Percentiles rank a stretch among this genome's conserved stretches.
These are phyloP conservation scores for Gracilaria vermiculophylla DNA, from an alignment of 23 red algal genomes.

Conservation along the genomic window DNA sequence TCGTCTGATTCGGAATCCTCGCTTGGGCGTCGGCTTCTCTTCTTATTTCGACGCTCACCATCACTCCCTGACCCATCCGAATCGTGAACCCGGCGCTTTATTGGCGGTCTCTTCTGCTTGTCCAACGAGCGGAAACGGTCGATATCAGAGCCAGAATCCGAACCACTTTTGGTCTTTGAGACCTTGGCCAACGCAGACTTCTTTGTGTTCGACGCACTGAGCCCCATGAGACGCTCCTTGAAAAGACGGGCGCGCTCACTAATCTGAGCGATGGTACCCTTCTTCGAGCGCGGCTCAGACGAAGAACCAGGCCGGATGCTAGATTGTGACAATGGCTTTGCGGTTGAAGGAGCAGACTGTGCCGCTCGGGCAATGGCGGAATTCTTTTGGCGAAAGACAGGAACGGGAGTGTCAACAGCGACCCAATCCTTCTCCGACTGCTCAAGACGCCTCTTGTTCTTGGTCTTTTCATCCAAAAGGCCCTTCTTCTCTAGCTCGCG, in stretches of 20 bases:
- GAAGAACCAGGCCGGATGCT: neutral
- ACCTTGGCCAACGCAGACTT: neutral
- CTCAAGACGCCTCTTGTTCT: constrained; percentile 10
- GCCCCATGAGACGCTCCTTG: constrained; percentile 14
- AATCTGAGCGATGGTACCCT: neutral
- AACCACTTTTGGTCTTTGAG: neutral
- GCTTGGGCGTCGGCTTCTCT: neutral
- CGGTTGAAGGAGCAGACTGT: neutral
- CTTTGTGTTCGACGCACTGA: neutral
- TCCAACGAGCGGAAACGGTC: neutral
- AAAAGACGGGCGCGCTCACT: constrained; percentile 1
- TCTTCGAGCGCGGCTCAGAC: neutral
- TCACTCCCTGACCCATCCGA: neutral
- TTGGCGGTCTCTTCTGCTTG: neutral
- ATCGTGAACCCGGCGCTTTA: neutral
- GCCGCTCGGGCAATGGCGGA: neutral
- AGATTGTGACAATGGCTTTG: neutral
- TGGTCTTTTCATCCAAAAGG: neutral
- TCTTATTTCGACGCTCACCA: neutral
- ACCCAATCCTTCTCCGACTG: constrained; percentile 34
- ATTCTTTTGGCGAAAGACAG: constrained; percentile 16
- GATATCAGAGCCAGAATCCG: neutral
- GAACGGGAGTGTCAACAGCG: constrained; percentile 40
- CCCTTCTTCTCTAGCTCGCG: constrained; percentile 22
- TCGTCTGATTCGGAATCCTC: neutral